phyloP scores from a whole-genome alignment of 1,284 basidiomycete species.

The Marasmius tenuissimus region DNA sequence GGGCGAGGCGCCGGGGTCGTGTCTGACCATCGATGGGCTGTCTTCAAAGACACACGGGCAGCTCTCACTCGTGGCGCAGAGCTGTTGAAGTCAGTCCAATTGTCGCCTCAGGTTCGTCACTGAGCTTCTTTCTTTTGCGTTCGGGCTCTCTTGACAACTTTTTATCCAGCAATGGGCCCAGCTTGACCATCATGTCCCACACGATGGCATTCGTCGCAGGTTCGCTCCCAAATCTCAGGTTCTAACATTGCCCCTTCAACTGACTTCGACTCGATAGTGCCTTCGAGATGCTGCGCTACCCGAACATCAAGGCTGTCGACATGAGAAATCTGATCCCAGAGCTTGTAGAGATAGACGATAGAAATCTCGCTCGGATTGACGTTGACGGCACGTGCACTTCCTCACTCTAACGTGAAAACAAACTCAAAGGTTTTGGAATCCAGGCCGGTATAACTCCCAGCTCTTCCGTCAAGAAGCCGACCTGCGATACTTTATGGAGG shows the following conservation, averaged over 20 bases:
- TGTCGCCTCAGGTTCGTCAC: slow-evolving; percentile 60
- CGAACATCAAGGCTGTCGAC: slow-evolving; percentile 47
- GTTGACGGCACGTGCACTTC: slow-evolving; percentile 59
- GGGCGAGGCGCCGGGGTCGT: slow-evolving; percentile 60
- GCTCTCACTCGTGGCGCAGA: slow-evolving; percentile 53
- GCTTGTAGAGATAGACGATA: slow-evolving; percentile 50
- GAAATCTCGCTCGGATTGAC: slow-evolving; percentile 60
- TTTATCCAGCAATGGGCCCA: slow-evolving; percentile 54
- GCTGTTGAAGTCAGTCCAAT: slow-evolving; percentile 44
- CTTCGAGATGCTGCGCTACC: slow-evolving; percentile 73
- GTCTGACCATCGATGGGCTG: slow-evolving; percentile 62
- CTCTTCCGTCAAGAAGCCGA: slow-evolving; percentile 73
- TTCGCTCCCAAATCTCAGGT: slow-evolving; percentile 20
- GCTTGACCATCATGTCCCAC: slow-evolving; percentile 54
- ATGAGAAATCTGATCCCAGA: slow-evolving; percentile 56
- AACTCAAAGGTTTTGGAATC: not conserved
- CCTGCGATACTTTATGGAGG: slow-evolving; percentile 73
- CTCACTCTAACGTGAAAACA: not conserved
- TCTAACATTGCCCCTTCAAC: not conserved
- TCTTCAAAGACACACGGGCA: slow-evolving; percentile 45
- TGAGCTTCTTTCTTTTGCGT: not conserved
- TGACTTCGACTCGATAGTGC: slow-evolving; percentile 44
- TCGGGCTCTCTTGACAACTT: slow-evolving; percentile 7
- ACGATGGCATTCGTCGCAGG: slow-evolving; percentile 66
- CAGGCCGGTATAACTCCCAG: slow-evolving; percentile 62